These are phyloP conservation scores for Acer yangbiense DNA, from an alignment of 345 rosid species.

Conservation along the genomic window DNA sequence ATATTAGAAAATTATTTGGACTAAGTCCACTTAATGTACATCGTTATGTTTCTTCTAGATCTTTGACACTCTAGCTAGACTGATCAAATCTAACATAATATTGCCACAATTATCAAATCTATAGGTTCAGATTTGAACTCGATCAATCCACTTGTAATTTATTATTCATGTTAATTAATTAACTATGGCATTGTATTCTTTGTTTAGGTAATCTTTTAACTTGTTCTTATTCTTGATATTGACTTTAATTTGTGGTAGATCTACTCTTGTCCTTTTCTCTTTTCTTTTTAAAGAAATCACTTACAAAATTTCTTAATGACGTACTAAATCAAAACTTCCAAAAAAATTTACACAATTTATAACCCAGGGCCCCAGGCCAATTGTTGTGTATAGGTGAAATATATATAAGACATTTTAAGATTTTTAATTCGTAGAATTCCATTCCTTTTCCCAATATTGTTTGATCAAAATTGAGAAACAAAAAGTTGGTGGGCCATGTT, in stretches of 20 bases:
- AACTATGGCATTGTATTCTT: neutral
- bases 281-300: too few species aligned
- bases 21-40: neutral
- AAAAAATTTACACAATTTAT: too few species aligned
- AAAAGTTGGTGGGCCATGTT: constrained; percentile 13
- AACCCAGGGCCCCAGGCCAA: too few species aligned
- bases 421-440: too few species aligned
- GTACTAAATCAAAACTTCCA: neutral
- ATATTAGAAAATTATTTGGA: neutral
- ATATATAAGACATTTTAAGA: too few species aligned
- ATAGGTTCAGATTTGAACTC: neutral
- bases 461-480: too few species aligned
- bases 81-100: neutral
- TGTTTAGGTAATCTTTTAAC: neutral
- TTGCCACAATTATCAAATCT: neutral
- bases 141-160: neutral
- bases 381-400: too few species aligned
- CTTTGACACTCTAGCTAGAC: neutral
- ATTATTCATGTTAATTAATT: neutral
- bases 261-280: neutral
- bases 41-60: neutral
- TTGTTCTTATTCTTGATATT: neutral
- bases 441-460: too few species aligned
- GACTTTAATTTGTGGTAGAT: neutral
- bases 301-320: neutral